Base-by-base conservation (phyloP, 2,329 filamentous ascomycete genomes). In the Phaeosphaeria sp. region DNA sequence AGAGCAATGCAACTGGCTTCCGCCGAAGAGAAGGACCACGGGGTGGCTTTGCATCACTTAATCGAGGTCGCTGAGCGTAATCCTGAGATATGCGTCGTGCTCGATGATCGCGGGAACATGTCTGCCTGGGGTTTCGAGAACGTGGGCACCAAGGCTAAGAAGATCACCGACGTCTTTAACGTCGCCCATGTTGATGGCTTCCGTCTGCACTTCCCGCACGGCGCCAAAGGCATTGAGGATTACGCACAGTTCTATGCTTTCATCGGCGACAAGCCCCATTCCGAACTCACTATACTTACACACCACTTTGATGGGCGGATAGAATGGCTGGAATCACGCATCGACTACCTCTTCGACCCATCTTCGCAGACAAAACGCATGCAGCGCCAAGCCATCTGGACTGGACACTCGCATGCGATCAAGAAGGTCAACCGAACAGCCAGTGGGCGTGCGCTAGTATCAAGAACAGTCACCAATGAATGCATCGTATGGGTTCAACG, bases 121-220 rank as follows among this genome's bases (percentile, higher is more conserved):
- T 93, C 91, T 42, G 92, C 92, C 0, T 97, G 94, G 91, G 94
- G 92, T 0, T 79, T 99, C 55, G 93, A 98, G 74, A 93, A 94
- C 70, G 86, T 96, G 20, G 89, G 90, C 36, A 88, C 86, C 67
- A 92, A 89, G 70, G 81, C 83, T 30, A 87, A 86, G 64, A 86
- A 86, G 57, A 82, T 85, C 3, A 83, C 87, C 25, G 87, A 89
- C 60, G 86, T 94, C n/a, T 96, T 95, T 80, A 95, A 92, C 71
- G 89, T 97, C 65, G 88, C 92, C 1, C 91, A 96, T 69, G 86
- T 93, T 24, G 87, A 91, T 68, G 84, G 84, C 1, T 65, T 89
- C 55, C 74, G 69, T 59, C 56, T 79, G 25, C 74, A 77, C 53
- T 78, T 81, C 55, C 70, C 74, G 17, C 72, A 71, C 22, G 61